Conservation (phyloP, 2,329 filamentous ascomycete species). For the Alternaria rosae region DNA sequence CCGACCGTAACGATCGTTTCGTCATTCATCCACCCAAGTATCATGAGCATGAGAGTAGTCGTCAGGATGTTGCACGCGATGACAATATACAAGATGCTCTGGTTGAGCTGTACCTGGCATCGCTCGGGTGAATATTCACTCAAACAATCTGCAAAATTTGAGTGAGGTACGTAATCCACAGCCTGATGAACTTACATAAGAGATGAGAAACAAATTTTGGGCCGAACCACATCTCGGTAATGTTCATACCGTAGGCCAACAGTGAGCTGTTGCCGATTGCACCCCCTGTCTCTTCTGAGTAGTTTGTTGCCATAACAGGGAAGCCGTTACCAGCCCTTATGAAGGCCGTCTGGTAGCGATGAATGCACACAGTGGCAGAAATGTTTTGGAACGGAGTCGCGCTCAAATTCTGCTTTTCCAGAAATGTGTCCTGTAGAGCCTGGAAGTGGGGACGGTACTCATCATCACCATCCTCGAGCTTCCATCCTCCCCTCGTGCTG, state of each 20-base stretch:
- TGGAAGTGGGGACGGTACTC: not conserved
- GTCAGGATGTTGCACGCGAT: fast-evolving
- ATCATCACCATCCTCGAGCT: not conserved
- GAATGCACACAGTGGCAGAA: not conserved
- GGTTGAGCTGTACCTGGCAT: not conserved
- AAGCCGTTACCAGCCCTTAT: no score
- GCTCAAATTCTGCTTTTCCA: fast-evolving
- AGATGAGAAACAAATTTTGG: no score
- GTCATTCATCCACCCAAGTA: not conserved
- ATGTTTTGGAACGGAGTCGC: not conserved
- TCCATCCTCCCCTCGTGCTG: not conserved
- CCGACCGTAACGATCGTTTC: not conserved
- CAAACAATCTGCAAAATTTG: no score
- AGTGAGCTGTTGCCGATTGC: no score
- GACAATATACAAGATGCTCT: not conserved
- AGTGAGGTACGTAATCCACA: no score
- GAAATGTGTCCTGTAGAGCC: not conserved
- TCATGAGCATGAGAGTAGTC: fast-evolving
- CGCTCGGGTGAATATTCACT: not conserved
- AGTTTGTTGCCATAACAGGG: no score
- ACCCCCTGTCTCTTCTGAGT: no score
- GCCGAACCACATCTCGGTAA: no score
- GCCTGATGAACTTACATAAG: no score
- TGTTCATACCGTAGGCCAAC: no score
- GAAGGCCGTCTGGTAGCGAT: not conserved